These are phyloP conservation scores for Geosmithia putterillii DNA, from an alignment of 2,329 filamentous ascomycete species.

Conservation along the genomic window DNA sequence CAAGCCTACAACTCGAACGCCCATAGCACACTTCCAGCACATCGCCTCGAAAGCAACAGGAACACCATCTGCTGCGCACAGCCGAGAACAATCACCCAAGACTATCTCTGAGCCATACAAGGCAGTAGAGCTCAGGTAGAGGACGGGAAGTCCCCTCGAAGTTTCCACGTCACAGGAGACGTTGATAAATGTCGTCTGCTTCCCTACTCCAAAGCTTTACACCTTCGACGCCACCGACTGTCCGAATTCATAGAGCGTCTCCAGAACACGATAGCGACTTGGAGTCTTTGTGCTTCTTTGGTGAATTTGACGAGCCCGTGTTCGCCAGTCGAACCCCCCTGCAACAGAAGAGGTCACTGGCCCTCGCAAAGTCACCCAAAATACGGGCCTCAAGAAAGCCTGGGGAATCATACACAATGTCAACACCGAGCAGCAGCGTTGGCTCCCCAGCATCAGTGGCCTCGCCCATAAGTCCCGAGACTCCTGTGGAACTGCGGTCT, in stretches of 20 bases:
- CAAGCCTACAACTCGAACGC: neutral
- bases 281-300: neutral
- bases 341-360: neutral
- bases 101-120: too few relatives aligned
- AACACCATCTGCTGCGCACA: neutral
- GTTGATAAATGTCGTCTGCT: neutral
- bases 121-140: too few relatives aligned
- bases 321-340: neutral
- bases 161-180: too few relatives aligned
- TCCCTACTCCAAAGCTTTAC: neutral
- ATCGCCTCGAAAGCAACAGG: neutral
- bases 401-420: neutral
- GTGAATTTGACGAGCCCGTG: neutral
- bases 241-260: slow-evolving; percentile 15
- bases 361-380: neutral
- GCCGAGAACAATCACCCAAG: too few relatives aligned
- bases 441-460: neutral
- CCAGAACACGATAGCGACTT: neutral
- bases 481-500: slow-evolving; percentile 4
- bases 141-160: too few relatives aligned
- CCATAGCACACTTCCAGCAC: neutral
- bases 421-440: neutral
- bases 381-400: neutral
- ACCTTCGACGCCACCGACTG: slow-evolving; percentile 4
- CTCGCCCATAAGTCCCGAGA: neutral